These are phyloP conservation scores for Pseudisothecium myosuroides DNA, from an alignment of 225 moss, liverwort and hornwort species.

Conservation along the genomic window DNA sequence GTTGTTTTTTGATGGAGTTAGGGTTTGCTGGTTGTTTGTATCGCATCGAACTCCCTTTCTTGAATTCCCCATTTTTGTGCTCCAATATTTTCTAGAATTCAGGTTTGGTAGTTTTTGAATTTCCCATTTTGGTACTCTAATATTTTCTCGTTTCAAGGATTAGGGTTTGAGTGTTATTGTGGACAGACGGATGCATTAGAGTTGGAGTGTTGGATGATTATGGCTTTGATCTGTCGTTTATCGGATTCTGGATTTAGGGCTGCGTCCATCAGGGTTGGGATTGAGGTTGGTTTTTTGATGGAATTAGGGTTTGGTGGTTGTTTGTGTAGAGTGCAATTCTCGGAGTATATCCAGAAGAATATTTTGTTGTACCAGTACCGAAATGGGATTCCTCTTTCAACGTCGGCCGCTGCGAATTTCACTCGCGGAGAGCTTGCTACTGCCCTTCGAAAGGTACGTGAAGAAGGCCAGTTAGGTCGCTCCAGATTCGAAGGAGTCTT, in stretches of 20 bases:
- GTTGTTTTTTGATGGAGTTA: neutral
- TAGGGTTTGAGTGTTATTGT: neutral
- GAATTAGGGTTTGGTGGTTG: neutral
- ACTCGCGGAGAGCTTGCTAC: slow-evolving; percentile 83
- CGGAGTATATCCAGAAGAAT: slow-evolving; percentile 94
- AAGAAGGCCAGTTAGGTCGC: neutral
- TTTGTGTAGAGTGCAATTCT: slow-evolving; percentile 74
- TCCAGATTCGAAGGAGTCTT: neutral
- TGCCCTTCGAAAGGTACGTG: slow-evolving; percentile 77
- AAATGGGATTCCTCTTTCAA: slow-evolving; percentile 85
- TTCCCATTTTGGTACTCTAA: neutral
- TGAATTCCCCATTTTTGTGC: neutral
- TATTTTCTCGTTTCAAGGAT: neutral
- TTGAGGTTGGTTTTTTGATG: neutral
- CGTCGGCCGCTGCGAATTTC: slow-evolving; percentile 88
- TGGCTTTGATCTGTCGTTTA: neutral
- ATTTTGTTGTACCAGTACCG: slow-evolving; percentile 78
- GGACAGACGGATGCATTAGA: neutral
- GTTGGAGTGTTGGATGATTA: neutral
- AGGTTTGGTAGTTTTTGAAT: neutral
- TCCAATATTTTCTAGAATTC: neutral
- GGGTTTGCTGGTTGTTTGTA: neutral
- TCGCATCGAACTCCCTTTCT: neutral
- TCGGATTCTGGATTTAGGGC: neutral
- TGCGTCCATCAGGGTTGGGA: neutral